Percentiles rank a stretch among this genome's conserved stretches.
phyloP scores from a whole-genome alignment of 2,329 filamentous ascomycete genomes.

The Pestalotiopsis sp. region DNA sequence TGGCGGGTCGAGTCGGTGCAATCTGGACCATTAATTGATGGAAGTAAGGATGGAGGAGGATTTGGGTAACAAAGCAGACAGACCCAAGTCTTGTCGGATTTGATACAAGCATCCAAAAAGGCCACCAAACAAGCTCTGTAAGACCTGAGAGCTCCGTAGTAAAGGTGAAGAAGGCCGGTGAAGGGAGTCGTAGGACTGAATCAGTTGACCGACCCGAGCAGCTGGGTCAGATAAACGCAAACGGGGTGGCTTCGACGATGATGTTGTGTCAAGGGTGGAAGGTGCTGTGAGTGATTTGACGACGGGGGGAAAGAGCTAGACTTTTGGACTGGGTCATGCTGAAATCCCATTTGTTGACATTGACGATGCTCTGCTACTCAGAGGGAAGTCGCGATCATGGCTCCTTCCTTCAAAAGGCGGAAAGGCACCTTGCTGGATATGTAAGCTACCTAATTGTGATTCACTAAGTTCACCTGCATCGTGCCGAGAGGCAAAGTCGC shows the following conservation, averaged over 20 bases:
- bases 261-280: neutral
- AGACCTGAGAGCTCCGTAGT: conserved; percentile 1
- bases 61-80: conserved; percentile 9
- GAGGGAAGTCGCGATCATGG: neutral
- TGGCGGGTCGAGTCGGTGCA: neutral
- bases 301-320: neutral
- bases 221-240: neutral
- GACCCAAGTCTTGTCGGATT: conserved; percentile 11
- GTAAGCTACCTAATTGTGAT: too few species aligned
- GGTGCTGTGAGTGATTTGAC: neutral
- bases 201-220: neutral
- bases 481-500: too few species aligned
- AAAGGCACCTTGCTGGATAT: too few species aligned
- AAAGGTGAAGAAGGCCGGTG: neutral
- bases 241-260: neutral
- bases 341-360: neutral
- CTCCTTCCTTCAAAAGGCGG: neutral
- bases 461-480: too few species aligned
- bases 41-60: conserved; percentile 1
- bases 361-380: neutral
- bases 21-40: conserved; percentile 5
- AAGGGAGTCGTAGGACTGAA: neutral
- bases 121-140: conserved; percentile 3
- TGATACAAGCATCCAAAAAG: conserved; percentile 10
- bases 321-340: neutral